These are phyloP conservation scores for Aristolochia californica DNA, from an alignment of 164 flowering plant species.

Conservation along the genomic window DNA sequence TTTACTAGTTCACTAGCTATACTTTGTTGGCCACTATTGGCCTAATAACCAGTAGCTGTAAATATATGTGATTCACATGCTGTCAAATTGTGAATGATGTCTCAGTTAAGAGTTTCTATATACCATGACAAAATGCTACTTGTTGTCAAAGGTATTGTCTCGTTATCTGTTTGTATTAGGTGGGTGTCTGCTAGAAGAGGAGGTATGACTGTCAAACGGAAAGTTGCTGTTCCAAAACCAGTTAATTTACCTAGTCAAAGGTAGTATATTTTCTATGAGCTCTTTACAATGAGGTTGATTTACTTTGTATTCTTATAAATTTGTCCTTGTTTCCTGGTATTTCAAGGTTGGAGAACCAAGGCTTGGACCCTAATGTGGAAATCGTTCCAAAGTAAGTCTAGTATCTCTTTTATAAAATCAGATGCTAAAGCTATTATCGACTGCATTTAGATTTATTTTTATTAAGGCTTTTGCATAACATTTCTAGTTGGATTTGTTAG, in stretches of 20 bases:
- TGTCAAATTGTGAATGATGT: no score
- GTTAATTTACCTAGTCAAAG: conserved; percentile 92
- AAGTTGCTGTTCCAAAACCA: conserved; percentile 92
- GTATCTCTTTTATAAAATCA: background rate
- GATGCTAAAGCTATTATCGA: background rate
- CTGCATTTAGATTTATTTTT: background rate
- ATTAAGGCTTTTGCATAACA: no score
- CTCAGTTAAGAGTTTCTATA: no score
- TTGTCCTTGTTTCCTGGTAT: background rate
- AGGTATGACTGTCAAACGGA: conserved; percentile 85
- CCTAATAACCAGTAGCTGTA: no score
- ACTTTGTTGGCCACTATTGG: no score
- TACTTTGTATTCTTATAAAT: conserved; percentile 8
- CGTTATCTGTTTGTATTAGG: conserved; percentile 18
- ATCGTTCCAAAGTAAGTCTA: conserved; percentile 95
- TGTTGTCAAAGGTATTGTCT: background rate
- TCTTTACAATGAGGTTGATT: background rate
- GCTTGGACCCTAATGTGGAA: conserved; percentile 88
- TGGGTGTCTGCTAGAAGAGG: conserved; percentile 76
- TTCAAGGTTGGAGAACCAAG: conserved; percentile 91
- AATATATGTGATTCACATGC: no score
- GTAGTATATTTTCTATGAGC: conserved; percentile 21
- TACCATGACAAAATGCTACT: no score
- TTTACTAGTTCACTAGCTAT: no score
- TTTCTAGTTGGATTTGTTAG: conserved; percentile 20